These are phyloP conservation scores for Umbelopsis sp. DNA, from an alignment of 192 early-diverging fungal genomes.

Conservation along the genomic window DNA sequence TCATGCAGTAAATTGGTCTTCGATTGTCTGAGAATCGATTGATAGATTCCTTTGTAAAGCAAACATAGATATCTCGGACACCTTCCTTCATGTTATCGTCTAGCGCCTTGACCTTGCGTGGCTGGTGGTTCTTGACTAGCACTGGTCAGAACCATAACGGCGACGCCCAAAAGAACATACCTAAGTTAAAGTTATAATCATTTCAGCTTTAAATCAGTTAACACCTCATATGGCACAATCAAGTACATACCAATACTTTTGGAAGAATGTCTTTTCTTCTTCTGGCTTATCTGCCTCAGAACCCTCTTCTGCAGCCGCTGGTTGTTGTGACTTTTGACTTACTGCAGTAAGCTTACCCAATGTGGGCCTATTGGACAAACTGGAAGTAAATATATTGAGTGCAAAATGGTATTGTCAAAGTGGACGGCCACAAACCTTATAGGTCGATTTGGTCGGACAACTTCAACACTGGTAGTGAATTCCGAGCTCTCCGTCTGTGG, in stretches of 20 bases:
- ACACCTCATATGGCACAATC: not conserved
- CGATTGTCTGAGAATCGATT: not conserved
- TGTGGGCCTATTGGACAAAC: conserved; percentile 11
- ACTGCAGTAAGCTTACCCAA: conserved; percentile 15
- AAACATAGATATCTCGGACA: not conserved
- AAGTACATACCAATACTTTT: conserved; percentile 35
- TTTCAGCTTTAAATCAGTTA: not conserved
- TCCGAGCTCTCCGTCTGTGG: conserved; percentile 1
- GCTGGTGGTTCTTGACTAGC: conserved; percentile 2
- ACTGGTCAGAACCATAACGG: not conserved
- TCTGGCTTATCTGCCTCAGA: conserved; percentile 6
- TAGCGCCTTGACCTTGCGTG: not conserved
- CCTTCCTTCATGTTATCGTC: not conserved
- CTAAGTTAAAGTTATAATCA: not conserved
- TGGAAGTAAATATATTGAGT: not conserved
- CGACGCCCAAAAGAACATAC: not conserved
- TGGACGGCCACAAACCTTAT: conserved; percentile 9
- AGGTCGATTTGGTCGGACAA: not conserved
- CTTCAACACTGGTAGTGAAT: conserved; percentile 19
- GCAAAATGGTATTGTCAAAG: not conserved
- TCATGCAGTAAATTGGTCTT: no score
- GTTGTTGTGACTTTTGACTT: not conserved
- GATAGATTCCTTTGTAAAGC: not conserved
- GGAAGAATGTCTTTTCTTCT: conserved; percentile 40
- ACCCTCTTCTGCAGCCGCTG: conserved; percentile 2